phyloP scores from a whole-genome alignment of 108 stramenopile genomes.

The Nitzschia sp. region DNA sequence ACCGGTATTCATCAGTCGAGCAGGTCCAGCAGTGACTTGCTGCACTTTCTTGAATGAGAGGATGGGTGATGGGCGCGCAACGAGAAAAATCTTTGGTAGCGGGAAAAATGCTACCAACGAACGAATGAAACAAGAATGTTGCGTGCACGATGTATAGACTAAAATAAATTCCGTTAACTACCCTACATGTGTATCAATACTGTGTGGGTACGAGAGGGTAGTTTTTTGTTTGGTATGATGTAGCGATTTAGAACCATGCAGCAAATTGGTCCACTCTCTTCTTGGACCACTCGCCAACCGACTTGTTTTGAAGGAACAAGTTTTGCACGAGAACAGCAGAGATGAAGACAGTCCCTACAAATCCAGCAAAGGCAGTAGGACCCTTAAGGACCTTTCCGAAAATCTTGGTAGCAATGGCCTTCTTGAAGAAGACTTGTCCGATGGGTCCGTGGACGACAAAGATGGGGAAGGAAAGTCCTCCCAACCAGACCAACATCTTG shows the following conservation, averaged over 20 bases:
- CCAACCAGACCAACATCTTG: constrained; percentile 35
- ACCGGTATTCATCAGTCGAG: too few species aligned
- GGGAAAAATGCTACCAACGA: too few species aligned
- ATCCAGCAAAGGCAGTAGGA: constrained; percentile 29
- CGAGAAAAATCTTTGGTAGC: too few species aligned
- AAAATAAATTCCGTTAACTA: too few species aligned
- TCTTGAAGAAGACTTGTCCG: constrained; percentile 53
- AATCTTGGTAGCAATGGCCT: constrained; percentile 41
- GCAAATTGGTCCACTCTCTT: constrained; percentile 25
- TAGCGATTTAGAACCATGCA: constrained; percentile 30
- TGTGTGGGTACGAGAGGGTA: too few species aligned
- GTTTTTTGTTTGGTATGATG: too few species aligned
- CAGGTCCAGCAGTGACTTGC: too few species aligned
- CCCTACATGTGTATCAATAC: too few species aligned
- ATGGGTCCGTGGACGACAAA: constrained; percentile 49
- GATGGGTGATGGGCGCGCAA: too few species aligned
- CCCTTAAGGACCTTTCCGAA: constrained; percentile 39
- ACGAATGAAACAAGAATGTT: too few species aligned
- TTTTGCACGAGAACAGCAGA: constrained; percentile 42
- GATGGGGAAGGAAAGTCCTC: constrained; percentile 49
- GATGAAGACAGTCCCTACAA: constrained; percentile 28
- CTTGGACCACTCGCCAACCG: constrained; percentile 44
- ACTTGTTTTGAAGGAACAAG: constrained; percentile 37
- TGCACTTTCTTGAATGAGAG: too few species aligned
- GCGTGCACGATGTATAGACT: too few species aligned